Conservation (phyloP, 805 yeast species). For the Myxozyma udenii region DNA sequence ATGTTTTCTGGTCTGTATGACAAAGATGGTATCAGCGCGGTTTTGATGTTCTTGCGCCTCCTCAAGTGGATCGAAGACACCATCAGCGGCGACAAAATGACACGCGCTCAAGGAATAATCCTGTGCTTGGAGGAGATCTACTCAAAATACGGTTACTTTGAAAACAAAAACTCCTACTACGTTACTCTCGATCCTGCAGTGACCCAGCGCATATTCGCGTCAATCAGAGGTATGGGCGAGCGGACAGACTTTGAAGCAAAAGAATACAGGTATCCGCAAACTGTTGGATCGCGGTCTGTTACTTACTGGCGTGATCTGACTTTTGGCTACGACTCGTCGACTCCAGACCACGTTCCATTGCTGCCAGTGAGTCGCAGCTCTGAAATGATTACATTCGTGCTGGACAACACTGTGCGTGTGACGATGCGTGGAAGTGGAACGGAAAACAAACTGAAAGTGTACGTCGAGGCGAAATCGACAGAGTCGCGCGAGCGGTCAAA, state of each 20-base stretch:
- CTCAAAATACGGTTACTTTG: conserved; percentile 69
- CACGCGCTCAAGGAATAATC: conserved; percentile 20
- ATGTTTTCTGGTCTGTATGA: conserved; percentile 84
- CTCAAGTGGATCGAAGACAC: conserved; percentile 36
- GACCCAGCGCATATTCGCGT: conserved; percentile 55
- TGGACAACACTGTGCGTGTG: conserved; percentile 57
- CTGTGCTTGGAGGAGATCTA: conserved; percentile 53
- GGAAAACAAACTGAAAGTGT: conserved; percentile 89
- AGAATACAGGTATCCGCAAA: conserved; percentile 42
- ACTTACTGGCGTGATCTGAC: conserved; percentile 80
- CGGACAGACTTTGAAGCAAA: conserved; percentile 8
- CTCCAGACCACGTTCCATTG: conserved; percentile 54
- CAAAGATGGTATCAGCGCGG: conserved; percentile 88
- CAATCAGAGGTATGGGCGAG: conserved; percentile 43
- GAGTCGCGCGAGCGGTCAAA: conserved; percentile 39
- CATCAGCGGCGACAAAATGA: conserved; percentile 7
- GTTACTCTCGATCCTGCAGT: conserved; percentile 52
- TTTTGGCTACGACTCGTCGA: conserved; percentile 69
- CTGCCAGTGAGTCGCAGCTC: conserved; percentile 70
- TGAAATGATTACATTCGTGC: conserved; percentile 78
- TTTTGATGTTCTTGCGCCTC: conserved; percentile 70
- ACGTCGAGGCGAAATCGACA: conserved; percentile 71
- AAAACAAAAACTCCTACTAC: conserved; percentile 86
- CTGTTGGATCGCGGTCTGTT: conserved; percentile 58
- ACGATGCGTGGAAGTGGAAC: conserved; percentile 95